phyloP scores from a whole-genome alignment of 2,329 filamentous ascomycete species.

The Teratosphaeria zuluensis region DNA sequence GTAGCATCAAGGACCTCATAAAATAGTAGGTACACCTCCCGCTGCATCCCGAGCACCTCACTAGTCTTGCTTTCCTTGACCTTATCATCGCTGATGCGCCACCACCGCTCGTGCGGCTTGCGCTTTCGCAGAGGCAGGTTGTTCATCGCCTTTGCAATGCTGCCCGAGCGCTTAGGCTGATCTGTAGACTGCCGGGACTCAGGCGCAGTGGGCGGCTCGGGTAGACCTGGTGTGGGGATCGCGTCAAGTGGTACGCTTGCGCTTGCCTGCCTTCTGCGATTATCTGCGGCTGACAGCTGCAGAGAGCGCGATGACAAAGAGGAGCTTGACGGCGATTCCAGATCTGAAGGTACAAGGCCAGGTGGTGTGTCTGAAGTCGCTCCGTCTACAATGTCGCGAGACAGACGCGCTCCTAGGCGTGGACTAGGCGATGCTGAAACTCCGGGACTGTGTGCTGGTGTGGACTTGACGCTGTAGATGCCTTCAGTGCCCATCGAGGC shows the following conservation, averaged over 20 bases:
- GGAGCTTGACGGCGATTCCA: conserved; percentile 13
- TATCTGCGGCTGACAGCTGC: conserved; percentile 3
- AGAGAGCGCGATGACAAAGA: conserved; percentile 12
- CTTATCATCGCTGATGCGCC: conserved; percentile 96
- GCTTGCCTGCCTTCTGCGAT: conserved; percentile 5
- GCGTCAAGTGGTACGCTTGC: conserved; percentile 18
- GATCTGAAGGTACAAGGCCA: background rate
- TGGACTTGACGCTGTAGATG: conserved; percentile 54
- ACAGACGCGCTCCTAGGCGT: conserved; percentile 21
- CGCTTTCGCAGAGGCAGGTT: conserved; percentile 37
- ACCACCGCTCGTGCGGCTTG: conserved; percentile 70
- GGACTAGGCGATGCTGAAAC: conserved; percentile 31
- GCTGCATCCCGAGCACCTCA: conserved; percentile 87
- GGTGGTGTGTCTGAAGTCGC: background rate
- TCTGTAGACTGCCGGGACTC: conserved; percentile 2
- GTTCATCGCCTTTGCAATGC: conserved; percentile 21
- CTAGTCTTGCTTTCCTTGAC: conserved; percentile 87
- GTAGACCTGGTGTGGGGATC: conserved; percentile 19
- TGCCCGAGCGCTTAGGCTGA: conserved; percentile 3
- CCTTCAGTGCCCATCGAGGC: conserved; percentile 68
- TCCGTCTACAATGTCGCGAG: background rate
- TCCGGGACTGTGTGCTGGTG: conserved; percentile 33
- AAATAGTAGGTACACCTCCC: conserved; percentile 91
- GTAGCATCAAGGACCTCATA: conserved; percentile 63
- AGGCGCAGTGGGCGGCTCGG: conserved; percentile 16